A percentile compares a stretch with the other conserved stretches of the same genome.
phyloP scores from a whole-genome alignment of 768 basidiomycete species.

The Macrolepiota albuminosa region DNA sequence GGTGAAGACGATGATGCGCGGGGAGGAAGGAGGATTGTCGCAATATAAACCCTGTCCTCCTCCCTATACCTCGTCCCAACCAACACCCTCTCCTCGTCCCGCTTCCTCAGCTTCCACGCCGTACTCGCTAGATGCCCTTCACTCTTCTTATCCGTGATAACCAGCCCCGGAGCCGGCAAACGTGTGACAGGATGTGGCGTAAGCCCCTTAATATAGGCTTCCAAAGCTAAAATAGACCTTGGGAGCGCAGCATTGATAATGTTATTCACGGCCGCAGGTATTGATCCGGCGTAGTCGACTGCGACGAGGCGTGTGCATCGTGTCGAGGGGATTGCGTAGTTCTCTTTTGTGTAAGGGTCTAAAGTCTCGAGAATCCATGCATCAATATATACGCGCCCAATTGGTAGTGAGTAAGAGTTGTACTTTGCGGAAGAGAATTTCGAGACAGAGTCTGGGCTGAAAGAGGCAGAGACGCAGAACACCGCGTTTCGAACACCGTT shows the following conservation, averaged over 20 bases:
- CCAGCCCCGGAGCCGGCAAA: conserved; percentile 60
- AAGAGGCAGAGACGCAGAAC: conserved; percentile 82
- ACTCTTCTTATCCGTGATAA: conserved; percentile 48
- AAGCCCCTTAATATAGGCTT: conserved; percentile 62
- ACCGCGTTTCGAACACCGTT: conserved; percentile 54
- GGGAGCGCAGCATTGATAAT: conserved; percentile 80
- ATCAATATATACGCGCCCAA: conserved; percentile 82
- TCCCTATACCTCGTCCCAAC: conserved; percentile 51
- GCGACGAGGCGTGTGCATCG: conserved; percentile 80
- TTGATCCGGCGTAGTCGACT: conserved; percentile 81
- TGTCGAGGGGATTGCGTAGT: conserved; percentile 91
- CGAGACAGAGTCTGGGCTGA: conserved; percentile 57
- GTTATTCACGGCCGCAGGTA: conserved; percentile 81
- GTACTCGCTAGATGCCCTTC: conserved; percentile 37
- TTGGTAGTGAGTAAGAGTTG: conserved; percentile 69
- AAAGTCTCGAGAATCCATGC: conserved; percentile 97
- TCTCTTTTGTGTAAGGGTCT: conserved; percentile 91
- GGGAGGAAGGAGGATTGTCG: conserved; percentile 44
- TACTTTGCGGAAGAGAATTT: conserved; percentile 61
- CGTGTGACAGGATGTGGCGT: conserved; percentile 65
- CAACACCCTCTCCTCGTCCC: conserved; percentile 55
- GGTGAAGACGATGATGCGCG: conserved; percentile 19
- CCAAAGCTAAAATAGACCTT: conserved; percentile 66
- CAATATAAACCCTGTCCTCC: conserved; percentile 45
- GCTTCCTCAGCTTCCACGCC: conserved; percentile 59